phyloP scores from a whole-genome alignment of 371 early-diverging fungal genomes.

The Mucor sp. region DNA sequence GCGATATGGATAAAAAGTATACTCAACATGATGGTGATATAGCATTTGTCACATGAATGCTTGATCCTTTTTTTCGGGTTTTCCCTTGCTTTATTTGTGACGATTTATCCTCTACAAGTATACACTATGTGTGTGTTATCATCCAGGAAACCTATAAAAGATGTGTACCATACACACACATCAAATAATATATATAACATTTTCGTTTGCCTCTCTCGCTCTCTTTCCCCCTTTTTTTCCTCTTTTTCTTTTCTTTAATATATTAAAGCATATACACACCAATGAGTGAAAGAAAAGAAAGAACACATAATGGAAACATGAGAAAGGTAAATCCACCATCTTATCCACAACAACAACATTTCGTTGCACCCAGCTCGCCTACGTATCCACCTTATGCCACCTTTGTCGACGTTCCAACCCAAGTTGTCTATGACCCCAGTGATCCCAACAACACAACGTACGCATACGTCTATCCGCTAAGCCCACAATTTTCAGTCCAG shows the following conservation, averaged over 20 bases:
- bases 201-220: not conserved
- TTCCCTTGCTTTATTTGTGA: not conserved
- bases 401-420: slow-evolving; percentile 8
- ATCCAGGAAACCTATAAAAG: too few relatives aligned
- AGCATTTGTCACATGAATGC: not conserved
- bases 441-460: slow-evolving; percentile 24
- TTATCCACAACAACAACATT: not conserved
- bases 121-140: not conserved
- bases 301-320: not conserved
- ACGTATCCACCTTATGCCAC: slow-evolving; percentile 17
- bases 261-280: too few relatives aligned
- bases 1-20: not conserved
- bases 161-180: not conserved
- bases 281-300: slow-evolving; percentile 14
- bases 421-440: slow-evolving; percentile 10
- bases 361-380: slow-evolving; percentile 16
- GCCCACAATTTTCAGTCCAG: slow-evolving; percentile 41
- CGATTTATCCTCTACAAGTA: not conserved
- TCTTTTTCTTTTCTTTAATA: not conserved
- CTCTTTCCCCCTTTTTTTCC: not conserved
- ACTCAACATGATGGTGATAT: not conserved
- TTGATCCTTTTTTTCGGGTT: not conserved
- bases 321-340: not conserved
- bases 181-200: not conserved
- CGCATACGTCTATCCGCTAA: slow-evolving; percentile 38